phyloP scores from a whole-genome alignment of 441 rosid genomes.

The Mallotus japonicus region DNA sequence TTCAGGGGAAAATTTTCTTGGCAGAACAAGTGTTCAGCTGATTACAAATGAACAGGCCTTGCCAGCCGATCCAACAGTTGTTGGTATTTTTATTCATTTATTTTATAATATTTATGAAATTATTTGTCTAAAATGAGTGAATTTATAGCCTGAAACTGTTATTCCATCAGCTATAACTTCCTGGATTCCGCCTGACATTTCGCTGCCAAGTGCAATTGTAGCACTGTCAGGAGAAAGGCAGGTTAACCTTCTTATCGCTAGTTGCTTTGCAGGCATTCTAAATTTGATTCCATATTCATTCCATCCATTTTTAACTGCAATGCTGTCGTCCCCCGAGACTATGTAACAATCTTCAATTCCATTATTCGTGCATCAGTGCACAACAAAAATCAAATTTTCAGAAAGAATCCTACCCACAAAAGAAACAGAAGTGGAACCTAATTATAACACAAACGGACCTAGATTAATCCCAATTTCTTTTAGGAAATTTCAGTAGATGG shows the following conservation, averaged over 20 bases:
- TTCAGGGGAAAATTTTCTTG: background rate
- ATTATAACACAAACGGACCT: conserved; percentile 30
- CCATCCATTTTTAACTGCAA: conserved; percentile 82
- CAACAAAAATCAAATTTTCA: background rate
- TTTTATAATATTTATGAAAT: too few relatives aligned
- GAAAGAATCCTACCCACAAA: background rate
- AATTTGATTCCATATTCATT: conserved; percentile 62
- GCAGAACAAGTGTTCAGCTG: conserved; percentile 38
- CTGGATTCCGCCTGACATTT: conserved; percentile 75
- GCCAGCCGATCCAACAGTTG: too few relatives aligned
- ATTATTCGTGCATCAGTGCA: conserved; percentile 60
- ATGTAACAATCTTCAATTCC: conserved; percentile 60
- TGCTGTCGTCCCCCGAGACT: conserved; percentile 76
- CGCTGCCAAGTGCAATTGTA: conserved; percentile 76
- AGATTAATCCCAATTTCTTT: conserved; percentile 52
- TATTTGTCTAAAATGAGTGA: too few relatives aligned
- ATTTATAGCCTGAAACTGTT: conserved; percentile 3
- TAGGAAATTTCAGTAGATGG: too few relatives aligned
- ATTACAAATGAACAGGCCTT: too few relatives aligned
- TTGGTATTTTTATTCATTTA: too few relatives aligned
- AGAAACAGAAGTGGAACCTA: background rate
- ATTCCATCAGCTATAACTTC: conserved; percentile 60
- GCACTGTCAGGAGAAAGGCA: conserved; percentile 83
- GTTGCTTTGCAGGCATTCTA: conserved; percentile 47
- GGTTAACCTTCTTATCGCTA: conserved; percentile 54